Conservation (phyloP, 441 rosid genomes). For the Adansonia grandidieri region DNA sequence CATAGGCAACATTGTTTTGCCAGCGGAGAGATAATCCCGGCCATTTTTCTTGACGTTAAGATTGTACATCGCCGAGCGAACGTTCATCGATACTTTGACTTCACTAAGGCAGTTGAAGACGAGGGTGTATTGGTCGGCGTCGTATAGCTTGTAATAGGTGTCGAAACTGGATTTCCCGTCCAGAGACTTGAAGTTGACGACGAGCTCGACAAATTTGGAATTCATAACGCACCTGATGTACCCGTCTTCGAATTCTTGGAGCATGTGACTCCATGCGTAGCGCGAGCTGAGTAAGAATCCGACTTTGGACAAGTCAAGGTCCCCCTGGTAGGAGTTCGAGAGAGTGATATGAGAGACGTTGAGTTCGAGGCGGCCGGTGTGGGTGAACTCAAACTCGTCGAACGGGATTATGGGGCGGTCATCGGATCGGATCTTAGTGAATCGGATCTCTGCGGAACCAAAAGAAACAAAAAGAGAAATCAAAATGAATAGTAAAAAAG, state of each 20-base stretch:
- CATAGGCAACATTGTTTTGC: conserved; percentile 72
- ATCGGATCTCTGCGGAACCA: too few species aligned
- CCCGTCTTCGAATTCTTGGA: conserved; percentile 68
- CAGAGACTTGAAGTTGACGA: conserved; percentile 64
- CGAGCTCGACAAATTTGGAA: conserved; percentile 56
- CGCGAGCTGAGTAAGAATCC: conserved; percentile 92
- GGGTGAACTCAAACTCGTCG: too few species aligned
- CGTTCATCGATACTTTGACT: conserved; percentile 69
- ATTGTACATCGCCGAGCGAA: conserved; percentile 79
- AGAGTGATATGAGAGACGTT: conserved; percentile 54
- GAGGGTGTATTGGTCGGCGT: conserved; percentile 77
- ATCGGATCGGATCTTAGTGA: too few species aligned
- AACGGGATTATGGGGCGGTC: too few species aligned
- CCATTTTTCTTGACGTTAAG: conserved; percentile 52
- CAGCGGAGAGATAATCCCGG: conserved; percentile 84
- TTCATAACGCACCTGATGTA: conserved; percentile 75
- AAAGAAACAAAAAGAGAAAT: too few species aligned
- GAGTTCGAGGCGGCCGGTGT: conserved; percentile 46
- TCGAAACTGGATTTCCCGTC: conserved; percentile 33
- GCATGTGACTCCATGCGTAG: conserved; percentile 74
- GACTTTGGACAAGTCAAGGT: conserved; percentile 59
- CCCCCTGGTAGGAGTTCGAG: conserved; percentile 48
- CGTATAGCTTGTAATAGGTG: conserved; percentile 32
- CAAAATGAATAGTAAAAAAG: too few species aligned
- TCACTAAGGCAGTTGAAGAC: conserved; percentile 77